Evolutionary conservation across 2,329 filamentous ascomycete genomes (phyloP).

Genomic region (Dothistroma septosporum): DNA sequence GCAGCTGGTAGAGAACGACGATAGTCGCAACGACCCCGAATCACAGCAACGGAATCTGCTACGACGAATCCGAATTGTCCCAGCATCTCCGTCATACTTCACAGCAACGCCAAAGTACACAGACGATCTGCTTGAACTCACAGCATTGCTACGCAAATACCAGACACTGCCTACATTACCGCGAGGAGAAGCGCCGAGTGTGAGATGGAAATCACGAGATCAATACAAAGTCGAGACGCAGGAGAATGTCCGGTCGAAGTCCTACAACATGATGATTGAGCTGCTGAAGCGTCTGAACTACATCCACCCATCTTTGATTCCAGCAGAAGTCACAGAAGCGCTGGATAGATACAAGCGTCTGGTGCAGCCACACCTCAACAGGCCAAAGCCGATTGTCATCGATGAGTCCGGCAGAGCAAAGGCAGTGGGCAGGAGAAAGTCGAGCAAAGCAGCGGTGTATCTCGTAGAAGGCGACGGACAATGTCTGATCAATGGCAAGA

Average conservation of each 20-base stretch:
- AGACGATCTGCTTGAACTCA: conserved; percentile 73
- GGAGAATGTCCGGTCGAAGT: conserved; percentile 69
- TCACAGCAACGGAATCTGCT: conserved; percentile 25
- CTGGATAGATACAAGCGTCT: conserved; percentile 69
- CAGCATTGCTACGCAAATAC: conserved; percentile 67
- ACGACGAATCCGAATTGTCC: conserved; percentile 63
- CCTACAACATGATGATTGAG: conserved; percentile 72
- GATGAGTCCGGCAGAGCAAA: conserved; percentile 75
- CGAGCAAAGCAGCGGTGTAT: conserved; percentile 76
- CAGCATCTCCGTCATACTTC: conserved; percentile 90
- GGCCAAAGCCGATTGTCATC: conserved; percentile 59
- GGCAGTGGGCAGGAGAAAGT: conserved; percentile 82
- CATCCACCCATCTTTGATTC: conserved; percentile 75
- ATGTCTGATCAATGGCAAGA: conserved; percentile 83
- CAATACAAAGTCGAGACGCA: conserved; percentile 70
- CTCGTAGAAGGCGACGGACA: conserved; percentile 91
- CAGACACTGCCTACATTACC: conserved; percentile 66
- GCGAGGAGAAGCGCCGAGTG: conserved; percentile 62
- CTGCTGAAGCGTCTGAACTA: conserved; percentile 76
- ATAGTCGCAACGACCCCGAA: conserved; percentile 9
- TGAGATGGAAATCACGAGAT: conserved; percentile 74
- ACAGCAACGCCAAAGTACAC: conserved; percentile 79
- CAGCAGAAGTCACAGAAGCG: conserved; percentile 61
- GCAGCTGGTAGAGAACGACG: conserved; percentile 16
- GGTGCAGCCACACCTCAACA: conserved; percentile 65